Base-by-base conservation (phyloP, 2,329 filamentous ascomycete genomes). In the Orbilia quercus region DNA sequence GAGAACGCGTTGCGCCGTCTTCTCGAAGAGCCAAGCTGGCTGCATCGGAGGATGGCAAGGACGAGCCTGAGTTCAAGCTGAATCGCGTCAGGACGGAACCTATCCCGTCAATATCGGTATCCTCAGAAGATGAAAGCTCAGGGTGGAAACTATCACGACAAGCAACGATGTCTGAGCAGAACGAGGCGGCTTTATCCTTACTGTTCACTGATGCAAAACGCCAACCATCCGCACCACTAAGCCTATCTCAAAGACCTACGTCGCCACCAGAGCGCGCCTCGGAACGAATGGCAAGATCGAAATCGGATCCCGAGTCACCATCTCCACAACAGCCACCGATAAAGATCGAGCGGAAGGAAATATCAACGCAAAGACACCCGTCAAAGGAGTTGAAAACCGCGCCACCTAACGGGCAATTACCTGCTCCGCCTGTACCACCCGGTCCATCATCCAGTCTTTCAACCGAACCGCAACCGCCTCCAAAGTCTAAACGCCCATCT, bases 51-150 rank as follows among this genome's bases (percentile, higher is more conserved):
- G 55, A 47, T 7, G 38, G 45, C 11, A 50, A 42, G 74, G 84
- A 54, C 82, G 82, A 74, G 28, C 60, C 60, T 48, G 84, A 84
- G 23, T 83, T 87, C 60, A 82, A 83, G 5, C 81, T 92, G 34
- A 82, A 84, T 4, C 85, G 88, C 76, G 87, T 90, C 0, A 87
- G 90, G 78, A 91, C 91, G 2, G 91, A 94, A 78, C 89, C 91
- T 1, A 81, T 84, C 23, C 81, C 83, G 7, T 79, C 74, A 36
- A 73, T 75, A 72, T 70, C 75, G 18, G 67, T 75, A 74, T 74
- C 69, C 12, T 54, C 25, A 2, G 63, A 67, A 20, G 60, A 66
- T 31, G 63, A 66, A 40, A 42, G 40, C 12, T 45, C 62, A 9
- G 34, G 40, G 2, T 60, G 55, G 47, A 62, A 62, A 40, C 42